A percentile compares a stretch with the other conserved stretches of the same genome.
phyloP scores from a whole-genome alignment of 73 alveolate genomes.

The Halteria grandinella region DNA sequence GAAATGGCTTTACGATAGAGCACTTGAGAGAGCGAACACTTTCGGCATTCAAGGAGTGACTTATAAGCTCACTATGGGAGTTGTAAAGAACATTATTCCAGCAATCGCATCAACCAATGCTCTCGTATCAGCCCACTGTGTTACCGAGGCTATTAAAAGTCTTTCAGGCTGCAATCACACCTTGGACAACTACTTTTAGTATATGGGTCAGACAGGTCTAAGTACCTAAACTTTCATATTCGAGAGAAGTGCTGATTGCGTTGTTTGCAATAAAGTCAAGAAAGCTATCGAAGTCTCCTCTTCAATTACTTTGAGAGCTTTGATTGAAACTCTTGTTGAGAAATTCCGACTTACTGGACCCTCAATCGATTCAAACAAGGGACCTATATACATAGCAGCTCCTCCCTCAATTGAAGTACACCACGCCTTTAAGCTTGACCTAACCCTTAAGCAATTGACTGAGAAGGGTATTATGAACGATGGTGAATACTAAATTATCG shows the following conservation, averaged over 20 bases:
- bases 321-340: conserved; percentile 41
- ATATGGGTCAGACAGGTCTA: conserved; percentile 93
- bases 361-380: conserved; percentile 28
- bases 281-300: too few relatives aligned
- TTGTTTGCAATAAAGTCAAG: conserved; percentile 59
- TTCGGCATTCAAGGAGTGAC: conserved; percentile 98
- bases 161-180: conserved; percentile 79
- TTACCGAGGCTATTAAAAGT: conserved; percentile 95
- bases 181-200: conserved; percentile 90
- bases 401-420: conserved; percentile 71
- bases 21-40: conserved; percentile 96
- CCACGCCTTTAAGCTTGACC: conserved; percentile 51
- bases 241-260: conserved; percentile 63
- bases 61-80: conserved; percentile 96
- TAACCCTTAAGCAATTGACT: conserved; percentile 40
- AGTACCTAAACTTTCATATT: conserved; percentile 65
- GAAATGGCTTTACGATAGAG: conserved; percentile 98
- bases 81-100: conserved; percentile 98
- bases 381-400: conserved; percentile 53
- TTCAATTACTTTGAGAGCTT: conserved; percentile 48
- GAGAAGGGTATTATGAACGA: conserved; percentile 47
- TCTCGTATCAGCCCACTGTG: conserved; percentile 97
- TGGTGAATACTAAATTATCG: conserved; percentile 44
- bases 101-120: conserved; percentile 99
- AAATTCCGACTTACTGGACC: conserved; percentile 55